Conservation (phyloP, 768 basidiomycete genomes). For the Boletus bicolor region DNA sequence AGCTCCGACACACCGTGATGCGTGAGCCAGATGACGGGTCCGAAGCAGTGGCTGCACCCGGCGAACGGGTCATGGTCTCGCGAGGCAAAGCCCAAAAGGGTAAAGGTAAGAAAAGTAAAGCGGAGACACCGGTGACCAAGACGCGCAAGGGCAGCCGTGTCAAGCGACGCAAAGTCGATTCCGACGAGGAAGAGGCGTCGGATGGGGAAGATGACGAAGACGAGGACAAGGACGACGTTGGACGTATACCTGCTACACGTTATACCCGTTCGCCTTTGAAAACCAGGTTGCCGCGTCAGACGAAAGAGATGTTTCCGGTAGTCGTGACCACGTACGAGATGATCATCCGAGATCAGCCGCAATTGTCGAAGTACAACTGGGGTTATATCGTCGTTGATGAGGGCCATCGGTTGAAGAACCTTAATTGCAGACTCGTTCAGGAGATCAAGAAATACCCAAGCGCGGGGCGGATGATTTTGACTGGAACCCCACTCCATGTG, state of each 20-base stretch:
- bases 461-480: conserved; percentile 88
- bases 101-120: conserved; percentile 15
- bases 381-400: conserved; percentile 96
- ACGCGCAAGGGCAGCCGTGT: conserved; percentile 4
- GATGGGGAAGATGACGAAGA: conserved; percentile 18
- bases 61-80: conserved; percentile 25
- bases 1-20: conserved; percentile 67
- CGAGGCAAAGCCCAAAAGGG: conserved; percentile 18
- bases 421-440: conserved; percentile 84
- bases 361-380: conserved; percentile 68
- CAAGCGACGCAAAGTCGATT: conserved; percentile 24
- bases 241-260: conserved; percentile 18
- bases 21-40: conserved; percentile 29
- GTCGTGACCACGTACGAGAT: conserved; percentile 92
- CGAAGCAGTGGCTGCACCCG: conserved; percentile 18
- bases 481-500: conserved; percentile 95
- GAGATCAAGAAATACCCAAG: conserved; percentile 61
- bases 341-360: conserved; percentile 75
- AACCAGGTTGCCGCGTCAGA: conserved; percentile 7
- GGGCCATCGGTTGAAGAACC: conserved; percentile 93
- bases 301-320: conserved; percentile 58
- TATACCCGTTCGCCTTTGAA: conserved; percentile 13
- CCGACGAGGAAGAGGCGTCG: background rate
- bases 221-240: conserved; percentile 7
- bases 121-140: conserved; percentile 10